Evolutionary conservation across 306 rosid genomes (phyloP).

Genomic region (Rubus idaeus): DNA sequence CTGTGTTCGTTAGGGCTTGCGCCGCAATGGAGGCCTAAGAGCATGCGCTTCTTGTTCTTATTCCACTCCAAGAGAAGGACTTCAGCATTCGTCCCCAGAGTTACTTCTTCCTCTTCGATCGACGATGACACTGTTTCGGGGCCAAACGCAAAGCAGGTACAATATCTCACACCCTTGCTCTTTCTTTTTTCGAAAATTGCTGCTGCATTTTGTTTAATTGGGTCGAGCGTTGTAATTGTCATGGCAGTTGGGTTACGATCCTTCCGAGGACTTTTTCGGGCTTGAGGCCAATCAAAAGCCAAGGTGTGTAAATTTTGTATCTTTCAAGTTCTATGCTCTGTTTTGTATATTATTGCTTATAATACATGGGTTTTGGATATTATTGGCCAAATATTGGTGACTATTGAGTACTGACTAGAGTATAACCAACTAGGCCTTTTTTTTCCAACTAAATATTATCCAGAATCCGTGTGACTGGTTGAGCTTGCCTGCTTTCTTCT

Average conservation of each 20-base stretch:
- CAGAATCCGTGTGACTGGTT: neutral
- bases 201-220: neutral
- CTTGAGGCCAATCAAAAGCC: constrained; percentile 60
- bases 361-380: neutral
- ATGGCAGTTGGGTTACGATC: constrained; percentile 62
- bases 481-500: neutral
- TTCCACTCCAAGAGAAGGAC: constrained; percentile 33
- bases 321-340: neutral
- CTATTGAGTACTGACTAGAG: too few relatives aligned
- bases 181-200: neutral
- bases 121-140: constrained; percentile 47
- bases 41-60: constrained; percentile 31
- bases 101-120: constrained; percentile 45
- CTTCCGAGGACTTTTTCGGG: constrained; percentile 69
- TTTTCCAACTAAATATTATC: neutral
- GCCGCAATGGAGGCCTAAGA: constrained; percentile 35
- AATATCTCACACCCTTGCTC: neutral
- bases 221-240: constrained; percentile 9
- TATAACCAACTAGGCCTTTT: neutral
- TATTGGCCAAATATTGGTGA: neutral
- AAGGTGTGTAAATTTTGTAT: constrained; percentile 39
- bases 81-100: constrained; percentile 28
- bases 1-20: constrained; percentile 33
- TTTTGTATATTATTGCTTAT: neutral
- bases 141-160: constrained; percentile 49